These are phyloP conservation scores for Apophysomyces ossiformis DNA, from an alignment of 371 early-diverging fungal genomes.

Conservation along the genomic window DNA sequence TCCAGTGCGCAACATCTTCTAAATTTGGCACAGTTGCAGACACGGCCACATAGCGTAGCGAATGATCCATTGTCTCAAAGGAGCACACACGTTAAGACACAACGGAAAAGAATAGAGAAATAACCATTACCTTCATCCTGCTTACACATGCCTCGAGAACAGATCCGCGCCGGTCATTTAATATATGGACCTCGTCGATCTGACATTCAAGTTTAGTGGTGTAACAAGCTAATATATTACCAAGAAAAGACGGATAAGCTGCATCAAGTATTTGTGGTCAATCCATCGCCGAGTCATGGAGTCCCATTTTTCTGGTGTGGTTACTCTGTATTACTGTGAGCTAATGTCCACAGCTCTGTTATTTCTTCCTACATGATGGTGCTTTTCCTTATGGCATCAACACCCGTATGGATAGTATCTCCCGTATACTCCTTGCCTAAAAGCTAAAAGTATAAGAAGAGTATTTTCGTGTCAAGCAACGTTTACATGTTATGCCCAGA, in stretches of 20 bases:
- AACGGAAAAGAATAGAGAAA: not conserved
- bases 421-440: slow-evolving; percentile 78
- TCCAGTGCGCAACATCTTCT: slow-evolving; percentile 79
- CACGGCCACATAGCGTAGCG: slow-evolving; percentile 65
- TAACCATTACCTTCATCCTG: slow-evolving; percentile 43
- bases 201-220: slow-evolving; percentile 1
- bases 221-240: slow-evolving; percentile 24
- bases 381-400: slow-evolving; percentile 37
- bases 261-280: slow-evolving; percentile 42
- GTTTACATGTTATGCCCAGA: slow-evolving; percentile 61
- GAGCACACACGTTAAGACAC: not conserved
- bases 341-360: slow-evolving; percentile 1
- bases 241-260: slow-evolving; percentile 44
- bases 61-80: slow-evolving; percentile 31
- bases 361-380: slow-evolving; percentile 34
- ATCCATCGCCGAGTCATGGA: slow-evolving; percentile 69
- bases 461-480: not conserved
- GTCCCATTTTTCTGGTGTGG: slow-evolving; percentile 87
- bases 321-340: slow-evolving; percentile 46
- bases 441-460: not conserved
- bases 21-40: slow-evolving; percentile 92
- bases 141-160: slow-evolving; percentile 60
- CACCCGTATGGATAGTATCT: slow-evolving; percentile 60
- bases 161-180: slow-evolving; percentile 55
- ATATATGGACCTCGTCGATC: slow-evolving; percentile 64